Evolutionary conservation across 495 filamentous ascomycete species (phyloP).

Genomic region (Glutinoglossum americanum): DNA sequence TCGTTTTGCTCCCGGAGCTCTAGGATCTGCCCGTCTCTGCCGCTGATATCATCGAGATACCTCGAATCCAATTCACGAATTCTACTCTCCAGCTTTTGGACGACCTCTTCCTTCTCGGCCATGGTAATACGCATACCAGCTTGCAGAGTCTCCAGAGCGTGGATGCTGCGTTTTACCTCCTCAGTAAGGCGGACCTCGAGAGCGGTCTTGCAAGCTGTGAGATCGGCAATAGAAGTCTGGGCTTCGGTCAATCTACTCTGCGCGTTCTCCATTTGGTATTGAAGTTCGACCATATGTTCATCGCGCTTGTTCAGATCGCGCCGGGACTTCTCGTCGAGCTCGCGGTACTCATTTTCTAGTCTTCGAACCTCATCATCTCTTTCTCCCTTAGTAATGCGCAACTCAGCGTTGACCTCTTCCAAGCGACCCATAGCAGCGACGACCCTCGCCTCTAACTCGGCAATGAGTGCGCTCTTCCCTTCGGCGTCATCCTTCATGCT

Average conservation of each 20-base stretch:
- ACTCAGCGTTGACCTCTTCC: not conserved
- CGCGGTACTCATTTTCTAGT: not conserved
- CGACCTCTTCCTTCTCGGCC: not conserved
- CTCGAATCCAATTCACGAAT: not conserved
- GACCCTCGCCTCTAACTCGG: conserved; percentile 27
- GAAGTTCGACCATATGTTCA: not conserved
- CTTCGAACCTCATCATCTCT: not conserved
- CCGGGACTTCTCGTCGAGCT: not conserved
- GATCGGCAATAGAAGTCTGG: not conserved
- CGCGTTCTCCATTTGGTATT: not conserved
- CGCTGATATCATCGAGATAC: not conserved
- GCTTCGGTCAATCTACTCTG: conserved; percentile 1
- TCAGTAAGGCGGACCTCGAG: conserved; percentile 3
- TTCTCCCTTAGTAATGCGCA: not conserved
- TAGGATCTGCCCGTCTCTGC: conserved; percentile 4
- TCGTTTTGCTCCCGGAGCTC: conserved; percentile 17
- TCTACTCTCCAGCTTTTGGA: not conserved
- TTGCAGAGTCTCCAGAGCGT: conserved; percentile 3
- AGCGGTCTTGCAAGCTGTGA: not conserved
- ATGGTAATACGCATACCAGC: not conserved
- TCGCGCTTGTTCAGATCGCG: not conserved
- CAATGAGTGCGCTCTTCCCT: conserved; percentile 36
- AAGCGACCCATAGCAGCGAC: not conserved
- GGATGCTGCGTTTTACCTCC: conserved; percentile 1
- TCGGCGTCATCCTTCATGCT: conserved; percentile 4